These are phyloP conservation scores for Trypanosomatidae sp. DNA, from an alignment of 208 protist species.

Conservation along the genomic window DNA sequence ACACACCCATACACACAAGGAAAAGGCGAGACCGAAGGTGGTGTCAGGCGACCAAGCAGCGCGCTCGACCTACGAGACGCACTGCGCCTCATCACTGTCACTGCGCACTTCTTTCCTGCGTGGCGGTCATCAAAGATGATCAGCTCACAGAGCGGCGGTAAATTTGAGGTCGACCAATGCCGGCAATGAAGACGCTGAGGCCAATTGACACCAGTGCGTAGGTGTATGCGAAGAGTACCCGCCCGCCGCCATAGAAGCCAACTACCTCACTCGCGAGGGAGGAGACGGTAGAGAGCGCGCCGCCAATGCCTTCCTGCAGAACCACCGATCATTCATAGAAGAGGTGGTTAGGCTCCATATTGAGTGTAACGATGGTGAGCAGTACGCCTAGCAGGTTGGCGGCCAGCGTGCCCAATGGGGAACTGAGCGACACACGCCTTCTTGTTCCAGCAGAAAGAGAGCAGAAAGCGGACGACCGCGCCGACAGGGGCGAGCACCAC, in stretches of 20 bases:
- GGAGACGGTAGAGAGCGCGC: conserved; percentile 55
- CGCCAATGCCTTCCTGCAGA: conserved; percentile 47
- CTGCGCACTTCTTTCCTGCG: not conserved
- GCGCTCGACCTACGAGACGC: not conserved
- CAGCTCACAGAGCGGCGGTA: conserved; percentile 17
- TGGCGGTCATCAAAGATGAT: not conserved
- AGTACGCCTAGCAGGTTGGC: conserved; percentile 40
- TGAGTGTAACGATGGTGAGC: conserved; percentile 34
- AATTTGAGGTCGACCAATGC: conserved; percentile 35
- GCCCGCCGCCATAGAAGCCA: conserved; percentile 23
- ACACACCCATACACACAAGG: not conserved
- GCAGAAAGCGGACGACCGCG: conserved; percentile 40
- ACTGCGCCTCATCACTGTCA: not conserved
- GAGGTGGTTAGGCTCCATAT: conserved; percentile 18
- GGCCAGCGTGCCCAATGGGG: conserved; percentile 49
- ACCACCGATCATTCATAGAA: conserved; percentile 31
- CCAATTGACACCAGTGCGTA: conserved; percentile 41
- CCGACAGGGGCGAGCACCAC: conserved; percentile 45
- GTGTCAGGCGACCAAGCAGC: not conserved
- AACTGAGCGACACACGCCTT: conserved; percentile 24
- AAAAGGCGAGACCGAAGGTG: not conserved
- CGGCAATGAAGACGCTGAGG: conserved; percentile 31
- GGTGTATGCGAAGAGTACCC: conserved; percentile 26
- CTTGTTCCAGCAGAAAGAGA: conserved; percentile 52
- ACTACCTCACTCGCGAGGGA: conserved; percentile 48